Conservation (phyloP, 495 filamentous ascomycete species). For the Trichoderma orchidacearum region DNA sequence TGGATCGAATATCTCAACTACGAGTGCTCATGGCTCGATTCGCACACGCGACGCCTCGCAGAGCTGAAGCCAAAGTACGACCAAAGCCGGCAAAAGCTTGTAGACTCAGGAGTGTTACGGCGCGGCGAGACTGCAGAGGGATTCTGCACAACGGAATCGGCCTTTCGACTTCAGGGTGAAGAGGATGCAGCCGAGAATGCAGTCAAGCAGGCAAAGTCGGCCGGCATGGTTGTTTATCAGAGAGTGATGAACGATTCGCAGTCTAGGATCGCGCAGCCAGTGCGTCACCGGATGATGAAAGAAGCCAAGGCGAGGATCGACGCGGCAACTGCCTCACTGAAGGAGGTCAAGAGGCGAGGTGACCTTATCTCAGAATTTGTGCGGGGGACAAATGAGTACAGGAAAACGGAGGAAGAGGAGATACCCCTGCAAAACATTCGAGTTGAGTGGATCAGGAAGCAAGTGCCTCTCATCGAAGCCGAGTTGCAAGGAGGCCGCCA, state of each 20-base stretch:
- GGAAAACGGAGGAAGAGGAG: not conserved
- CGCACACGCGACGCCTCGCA: no score
- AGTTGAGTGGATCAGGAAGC: not conserved
- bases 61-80: conserved; percentile 4
- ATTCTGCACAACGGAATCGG: not conserved
- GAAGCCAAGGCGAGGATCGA: no score
- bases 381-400: not conserved
- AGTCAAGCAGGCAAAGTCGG: not conserved
- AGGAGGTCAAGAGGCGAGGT: not conserved
- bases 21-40: conserved; percentile 7
- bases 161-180: not conserved
- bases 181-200: not conserved
- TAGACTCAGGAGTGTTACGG: conserved; percentile 2
- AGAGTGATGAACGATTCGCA: not conserved
- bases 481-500: no score
- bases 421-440: not conserved
- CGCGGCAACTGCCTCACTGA: not conserved
- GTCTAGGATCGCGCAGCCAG: no score
- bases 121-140: conserved; percentile 5
- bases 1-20: conserved; percentile 17
- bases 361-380: conserved; percentile 6
- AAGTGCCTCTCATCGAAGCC: not conserved
- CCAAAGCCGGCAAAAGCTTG: conserved; percentile 5
- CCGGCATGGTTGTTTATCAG: conserved; percentile 14
- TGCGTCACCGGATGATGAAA: no score